Percentiles rank a stretch among this genome's conserved stretches.
These are phyloP conservation scores for Leucosporidium creatinivorum DNA, from an alignment of 768 basidiomycete species.

Conservation along the genomic window DNA sequence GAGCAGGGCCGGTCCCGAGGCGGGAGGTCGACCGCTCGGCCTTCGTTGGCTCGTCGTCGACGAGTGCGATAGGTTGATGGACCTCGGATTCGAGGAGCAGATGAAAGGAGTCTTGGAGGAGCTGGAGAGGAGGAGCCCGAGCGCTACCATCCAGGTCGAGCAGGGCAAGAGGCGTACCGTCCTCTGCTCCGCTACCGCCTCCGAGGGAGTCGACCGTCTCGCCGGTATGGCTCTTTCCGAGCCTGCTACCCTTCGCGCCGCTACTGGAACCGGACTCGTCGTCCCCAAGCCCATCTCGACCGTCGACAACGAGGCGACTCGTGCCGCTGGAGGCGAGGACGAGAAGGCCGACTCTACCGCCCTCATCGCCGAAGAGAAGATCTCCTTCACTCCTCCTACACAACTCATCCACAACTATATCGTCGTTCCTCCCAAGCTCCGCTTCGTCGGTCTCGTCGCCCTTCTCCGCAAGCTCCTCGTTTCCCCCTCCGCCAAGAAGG, in stretches of 20 bases:
- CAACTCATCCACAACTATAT: slow-evolving; percentile 89
- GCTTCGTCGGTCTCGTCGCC: slow-evolving; percentile 83
- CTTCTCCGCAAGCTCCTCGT: slow-evolving; percentile 61
- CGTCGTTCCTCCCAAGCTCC: slow-evolving; percentile 80
- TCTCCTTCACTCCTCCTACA: slow-evolving; percentile 78
- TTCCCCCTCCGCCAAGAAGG: slow-evolving; percentile 40
- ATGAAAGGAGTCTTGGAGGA: slow-evolving; percentile 81
- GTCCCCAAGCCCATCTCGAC: slow-evolving; percentile 34
- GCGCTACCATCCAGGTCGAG: not conserved
- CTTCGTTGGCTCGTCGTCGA: slow-evolving; percentile 87
- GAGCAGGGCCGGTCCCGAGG: not conserved
- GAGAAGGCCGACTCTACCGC: not conserved
- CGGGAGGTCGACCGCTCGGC: slow-evolving; percentile 1
- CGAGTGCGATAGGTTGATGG: slow-evolving; percentile 96
- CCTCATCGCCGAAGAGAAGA: slow-evolving; percentile 7
- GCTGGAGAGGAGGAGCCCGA: slow-evolving; percentile 52
- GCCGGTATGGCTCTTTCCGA: slow-evolving; percentile 71
- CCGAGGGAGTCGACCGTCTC: slow-evolving; percentile 87
- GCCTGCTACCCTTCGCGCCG: slow-evolving; percentile 68
- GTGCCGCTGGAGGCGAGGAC: slow-evolving; percentile 10
- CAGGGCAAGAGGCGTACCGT: slow-evolving; percentile 58
- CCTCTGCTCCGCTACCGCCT: slow-evolving; percentile 92
- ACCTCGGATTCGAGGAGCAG: slow-evolving; percentile 94
- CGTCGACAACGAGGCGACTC: slow-evolving; percentile 34
- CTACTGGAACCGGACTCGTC: slow-evolving; percentile 38